These are phyloP conservation scores for Mariannaea sp. DNA, from an alignment of 2,329 filamentous ascomycete species.

Conservation along the genomic window DNA sequence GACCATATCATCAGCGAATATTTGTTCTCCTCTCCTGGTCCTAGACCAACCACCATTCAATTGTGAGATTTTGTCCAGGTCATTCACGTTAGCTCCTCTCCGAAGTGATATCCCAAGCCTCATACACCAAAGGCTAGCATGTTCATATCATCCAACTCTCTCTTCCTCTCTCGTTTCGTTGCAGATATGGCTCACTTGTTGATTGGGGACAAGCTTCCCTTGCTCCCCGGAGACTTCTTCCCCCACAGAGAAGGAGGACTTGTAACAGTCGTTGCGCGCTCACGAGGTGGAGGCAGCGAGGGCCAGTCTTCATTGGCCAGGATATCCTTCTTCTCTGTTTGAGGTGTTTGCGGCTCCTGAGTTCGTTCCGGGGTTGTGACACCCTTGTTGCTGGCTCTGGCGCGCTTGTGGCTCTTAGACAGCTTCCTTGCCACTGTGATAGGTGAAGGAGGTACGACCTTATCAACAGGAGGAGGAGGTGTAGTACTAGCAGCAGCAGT, in stretches of 20 bases:
- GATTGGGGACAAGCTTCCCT: conserved; percentile 17
- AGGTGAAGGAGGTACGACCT: background rate
- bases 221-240: conserved; percentile 17
- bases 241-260: conserved; percentile 31
- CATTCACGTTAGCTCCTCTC: background rate
- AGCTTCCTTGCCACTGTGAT: conserved; percentile 19
- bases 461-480: too few species aligned
- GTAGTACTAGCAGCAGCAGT: too few species aligned
- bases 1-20: too few species aligned
- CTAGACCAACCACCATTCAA: background rate
- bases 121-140: background rate
- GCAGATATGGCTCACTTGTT: conserved; percentile 8
- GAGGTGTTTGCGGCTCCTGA: conserved; percentile 22
- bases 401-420: conserved; percentile 22
- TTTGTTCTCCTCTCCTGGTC: too few species aligned
- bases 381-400: conserved; percentile 24
- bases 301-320: conserved; percentile 37
- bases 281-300: conserved; percentile 32
- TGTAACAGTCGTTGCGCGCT: conserved; percentile 32
- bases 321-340: conserved; percentile 18
- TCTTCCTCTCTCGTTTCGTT: background rate
- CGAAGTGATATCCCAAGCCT: background rate
- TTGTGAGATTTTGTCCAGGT: background rate
- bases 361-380: background rate
- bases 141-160: background rate